A percentile compares a stretch with the other conserved stretches of the same genome.
Conservation (phyloP, 1,139 yeast genomes). For the Debaryomyces nepalensis region DNA sequence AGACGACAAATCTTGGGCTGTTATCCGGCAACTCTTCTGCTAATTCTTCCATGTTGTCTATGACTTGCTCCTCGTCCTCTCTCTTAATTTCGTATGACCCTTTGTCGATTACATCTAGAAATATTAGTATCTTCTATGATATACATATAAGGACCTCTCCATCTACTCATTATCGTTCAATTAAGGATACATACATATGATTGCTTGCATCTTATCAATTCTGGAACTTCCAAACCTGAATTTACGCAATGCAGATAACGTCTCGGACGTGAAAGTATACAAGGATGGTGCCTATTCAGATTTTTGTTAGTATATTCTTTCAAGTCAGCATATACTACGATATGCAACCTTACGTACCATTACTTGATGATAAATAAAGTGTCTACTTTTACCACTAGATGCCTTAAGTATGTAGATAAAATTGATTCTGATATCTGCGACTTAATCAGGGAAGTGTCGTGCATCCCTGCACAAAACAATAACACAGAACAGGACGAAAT, state of each 20-base stretch:
- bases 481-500: slow-evolving; percentile 16
- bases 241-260: slow-evolving; percentile 64
- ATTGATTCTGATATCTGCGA: slow-evolving; percentile 5
- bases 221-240: slow-evolving; percentile 76
- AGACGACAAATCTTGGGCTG: slow-evolving; percentile 71
- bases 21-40: slow-evolving; percentile 82
- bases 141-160: background rate
- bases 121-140: slow-evolving; percentile 18
- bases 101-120: slow-evolving; percentile 55
- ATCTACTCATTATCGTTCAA: background rate
- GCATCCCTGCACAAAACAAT: slow-evolving; percentile 15
- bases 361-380: background rate
- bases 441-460: slow-evolving; percentile 16
- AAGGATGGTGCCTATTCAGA: slow-evolving; percentile 46
- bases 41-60: slow-evolving; percentile 59
- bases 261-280: slow-evolving; percentile 69
- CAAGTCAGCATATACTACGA: too few relatives aligned
- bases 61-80: slow-evolving; percentile 49
- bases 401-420: slow-evolving; percentile 2
- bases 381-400: background rate
- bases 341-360: slow-evolving; percentile 1
- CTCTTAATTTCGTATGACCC: slow-evolving; percentile 57
- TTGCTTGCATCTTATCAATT: slow-evolving; percentile 64
- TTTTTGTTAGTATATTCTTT: background rate
- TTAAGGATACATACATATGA: slow-evolving; percentile 52